These are phyloP conservation scores for Polyporus arcularius DNA, from an alignment of 768 basidiomycete genomes.

Conservation along the genomic window DNA sequence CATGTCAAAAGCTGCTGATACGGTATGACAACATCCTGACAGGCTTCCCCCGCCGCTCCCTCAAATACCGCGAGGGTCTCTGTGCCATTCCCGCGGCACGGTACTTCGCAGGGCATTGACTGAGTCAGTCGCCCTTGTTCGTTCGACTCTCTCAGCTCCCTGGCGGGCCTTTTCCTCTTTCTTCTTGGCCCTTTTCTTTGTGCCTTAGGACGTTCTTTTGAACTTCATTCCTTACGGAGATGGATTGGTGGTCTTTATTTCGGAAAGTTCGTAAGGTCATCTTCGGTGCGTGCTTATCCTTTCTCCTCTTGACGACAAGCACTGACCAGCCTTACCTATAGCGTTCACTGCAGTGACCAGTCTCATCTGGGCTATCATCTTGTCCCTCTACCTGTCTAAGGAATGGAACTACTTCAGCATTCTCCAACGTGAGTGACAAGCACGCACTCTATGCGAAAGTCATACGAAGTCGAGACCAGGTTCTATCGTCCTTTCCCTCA, in stretches of 20 bases:
- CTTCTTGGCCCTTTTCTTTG: conserved; percentile 10
- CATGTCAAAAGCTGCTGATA: conserved; percentile 10
- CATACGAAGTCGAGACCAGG: conserved; percentile 8
- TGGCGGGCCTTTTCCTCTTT: conserved; percentile 24
- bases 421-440: conserved; percentile 23
- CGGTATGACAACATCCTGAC: conserved; percentile 12
- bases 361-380: conserved; percentile 24
- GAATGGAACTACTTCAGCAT: conserved; percentile 22
- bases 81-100: conserved; percentile 3
- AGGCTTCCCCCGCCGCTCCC: conserved; percentile 6
- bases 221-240: conserved; percentile 10
- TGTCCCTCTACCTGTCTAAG: conserved; percentile 26
- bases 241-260: conserved; percentile 31
- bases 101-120: conserved; percentile 30
- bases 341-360: conserved; percentile 24
- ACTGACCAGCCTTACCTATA: conserved; percentile 2
- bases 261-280: conserved; percentile 21
- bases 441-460: too few species aligned
- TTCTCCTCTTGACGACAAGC: background rate
- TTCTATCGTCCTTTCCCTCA: conserved; percentile 22
- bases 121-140: conserved; percentile 29
- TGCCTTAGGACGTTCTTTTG: conserved; percentile 7
- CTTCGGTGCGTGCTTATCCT: conserved; percentile 22
- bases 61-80: conserved; percentile 15
- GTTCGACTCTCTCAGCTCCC: conserved; percentile 28